Percentiles rank a stretch among this genome's conserved stretches.
Conservation (phyloP, 495 filamentous ascomycete species). For the Oidiodendron maius region DNA sequence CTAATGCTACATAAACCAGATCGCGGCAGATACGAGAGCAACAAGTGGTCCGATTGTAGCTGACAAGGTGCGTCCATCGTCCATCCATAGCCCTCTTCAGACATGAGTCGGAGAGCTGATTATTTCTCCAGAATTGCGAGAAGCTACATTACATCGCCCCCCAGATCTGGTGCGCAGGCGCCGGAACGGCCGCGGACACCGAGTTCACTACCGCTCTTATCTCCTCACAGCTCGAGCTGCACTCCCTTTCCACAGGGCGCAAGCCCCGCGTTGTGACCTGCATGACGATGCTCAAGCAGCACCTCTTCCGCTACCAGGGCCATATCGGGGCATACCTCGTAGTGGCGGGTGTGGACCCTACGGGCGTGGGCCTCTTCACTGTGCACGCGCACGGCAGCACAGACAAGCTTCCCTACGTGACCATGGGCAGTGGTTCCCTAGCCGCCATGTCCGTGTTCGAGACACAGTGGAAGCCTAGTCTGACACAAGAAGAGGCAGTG, state of each 20-base stretch:
- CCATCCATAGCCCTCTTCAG: background rate
- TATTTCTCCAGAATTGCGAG: slow-evolving; percentile 75
- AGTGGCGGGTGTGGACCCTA: slow-evolving; percentile 95
- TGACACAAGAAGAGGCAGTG: slow-evolving; percentile 78
- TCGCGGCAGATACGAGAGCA: slow-evolving; percentile 95
- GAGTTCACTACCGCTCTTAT: slow-evolving; percentile 99
- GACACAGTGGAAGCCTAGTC: slow-evolving; percentile 80
- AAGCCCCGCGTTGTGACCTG: slow-evolving; percentile 96
- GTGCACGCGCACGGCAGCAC: slow-evolving; percentile 98
- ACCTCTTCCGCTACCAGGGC: slow-evolving; percentile 96
- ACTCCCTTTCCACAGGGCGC: slow-evolving; percentile 89
- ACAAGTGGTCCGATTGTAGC: slow-evolving; percentile 97
- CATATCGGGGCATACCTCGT: slow-evolving; percentile 98
- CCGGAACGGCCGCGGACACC: slow-evolving; percentile 96
- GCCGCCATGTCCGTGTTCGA: slow-evolving; percentile 99
- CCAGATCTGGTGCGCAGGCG: slow-evolving; percentile 99
- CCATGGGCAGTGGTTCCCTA: slow-evolving; percentile 93
- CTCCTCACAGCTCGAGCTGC: slow-evolving; percentile 96
- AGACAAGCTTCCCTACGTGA: slow-evolving; percentile 98
- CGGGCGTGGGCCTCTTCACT: slow-evolving; percentile 92
- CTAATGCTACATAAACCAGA: slow-evolving; percentile 39
- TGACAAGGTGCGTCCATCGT: slow-evolving; percentile 77
- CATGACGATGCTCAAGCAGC: slow-evolving; percentile 99
- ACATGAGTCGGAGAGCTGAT: slow-evolving; percentile 4
- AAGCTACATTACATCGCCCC: slow-evolving; percentile 99